These are phyloP conservation scores for Agaricus blazei DNA, from an alignment of 768 basidiomycete genomes.

Conservation along the genomic window DNA sequence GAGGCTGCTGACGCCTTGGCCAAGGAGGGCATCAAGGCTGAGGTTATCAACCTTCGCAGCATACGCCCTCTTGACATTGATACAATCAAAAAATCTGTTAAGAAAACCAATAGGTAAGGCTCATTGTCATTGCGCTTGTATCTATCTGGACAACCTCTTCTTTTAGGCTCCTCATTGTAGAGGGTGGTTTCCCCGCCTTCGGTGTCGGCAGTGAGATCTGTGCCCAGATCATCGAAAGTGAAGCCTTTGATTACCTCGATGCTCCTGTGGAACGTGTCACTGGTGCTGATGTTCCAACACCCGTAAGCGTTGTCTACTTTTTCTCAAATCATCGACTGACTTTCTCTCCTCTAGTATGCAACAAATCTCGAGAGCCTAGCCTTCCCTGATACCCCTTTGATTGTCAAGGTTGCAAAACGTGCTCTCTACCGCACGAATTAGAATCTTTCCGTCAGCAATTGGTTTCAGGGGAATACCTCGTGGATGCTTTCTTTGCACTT, in stretches of 20 bases:
- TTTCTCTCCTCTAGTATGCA: slow-evolving; percentile 61
- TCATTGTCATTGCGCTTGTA: not conserved
- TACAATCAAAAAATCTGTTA: slow-evolving; percentile 94
- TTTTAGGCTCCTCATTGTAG: slow-evolving; percentile 80
- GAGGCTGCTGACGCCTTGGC: slow-evolving; percentile 92
- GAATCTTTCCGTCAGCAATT: slow-evolving; percentile 16
- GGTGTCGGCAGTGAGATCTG: slow-evolving; percentile 99
- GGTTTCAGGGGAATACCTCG: slow-evolving; percentile 13
- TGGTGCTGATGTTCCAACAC: slow-evolving; percentile 96
- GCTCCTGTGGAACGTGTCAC: slow-evolving; percentile 97
- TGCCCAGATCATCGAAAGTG: slow-evolving; percentile 95
- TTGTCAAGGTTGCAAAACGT: slow-evolving; percentile 94
- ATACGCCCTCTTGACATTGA: slow-evolving; percentile 98
- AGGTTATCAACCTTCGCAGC: slow-evolving; percentile 94
- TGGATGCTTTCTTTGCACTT: slow-evolving; percentile 20
- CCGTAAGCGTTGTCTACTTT: slow-evolving; percentile 33
- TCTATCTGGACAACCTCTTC: slow-evolving; percentile 5
- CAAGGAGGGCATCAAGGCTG: slow-evolving; percentile 96
- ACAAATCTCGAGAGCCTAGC: slow-evolving; percentile 82
- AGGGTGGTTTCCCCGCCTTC: slow-evolving; percentile 98
- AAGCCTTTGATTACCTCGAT: slow-evolving; percentile 98
- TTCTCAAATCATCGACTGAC: not conserved
- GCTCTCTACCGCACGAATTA: slow-evolving; percentile 86
- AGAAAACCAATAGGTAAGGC: slow-evolving; percentile 92
- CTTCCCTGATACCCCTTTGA: slow-evolving; percentile 90